A percentile compares a stretch with the other conserved stretches of the same genome.
Conservation (phyloP, 441 rosid genomes). For the Metrosideros polymorpha region DNA sequence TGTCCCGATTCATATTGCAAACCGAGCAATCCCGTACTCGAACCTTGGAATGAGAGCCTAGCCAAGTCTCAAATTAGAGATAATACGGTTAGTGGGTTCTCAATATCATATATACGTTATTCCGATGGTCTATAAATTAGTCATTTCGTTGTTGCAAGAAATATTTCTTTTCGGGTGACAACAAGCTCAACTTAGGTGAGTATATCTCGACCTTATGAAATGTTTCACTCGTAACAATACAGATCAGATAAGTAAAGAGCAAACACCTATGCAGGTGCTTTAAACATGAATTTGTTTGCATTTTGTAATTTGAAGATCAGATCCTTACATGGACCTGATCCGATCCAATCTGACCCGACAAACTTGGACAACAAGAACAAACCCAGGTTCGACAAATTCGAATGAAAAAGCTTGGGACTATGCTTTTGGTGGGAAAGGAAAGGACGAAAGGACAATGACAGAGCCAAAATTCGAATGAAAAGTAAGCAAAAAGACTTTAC, state of each 20-base stretch:
- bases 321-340: neutral
- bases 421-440: neutral
- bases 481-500: neutral
- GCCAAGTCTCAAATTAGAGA: fast-evolving
- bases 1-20: fast-evolving
- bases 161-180: neutral
- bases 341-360: neutral
- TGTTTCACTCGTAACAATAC: neutral
- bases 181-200: no score
- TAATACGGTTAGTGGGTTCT: neutral
- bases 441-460: neutral
- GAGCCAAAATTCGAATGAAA: neutral
- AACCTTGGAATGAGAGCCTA: neutral
- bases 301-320: neutral
- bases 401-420: neutral
- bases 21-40: fast-evolving
- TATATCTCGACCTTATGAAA: neutral
- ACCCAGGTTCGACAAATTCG: neutral
- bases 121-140: no score
- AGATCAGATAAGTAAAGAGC: no score
- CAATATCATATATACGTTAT: neutral
- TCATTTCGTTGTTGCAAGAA: neutral
- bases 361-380: neutral
- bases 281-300: no score
- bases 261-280: no score